These are phyloP conservation scores for Rhodamnia argentea DNA, from an alignment of 345 rosid genomes.

Conservation along the genomic window DNA sequence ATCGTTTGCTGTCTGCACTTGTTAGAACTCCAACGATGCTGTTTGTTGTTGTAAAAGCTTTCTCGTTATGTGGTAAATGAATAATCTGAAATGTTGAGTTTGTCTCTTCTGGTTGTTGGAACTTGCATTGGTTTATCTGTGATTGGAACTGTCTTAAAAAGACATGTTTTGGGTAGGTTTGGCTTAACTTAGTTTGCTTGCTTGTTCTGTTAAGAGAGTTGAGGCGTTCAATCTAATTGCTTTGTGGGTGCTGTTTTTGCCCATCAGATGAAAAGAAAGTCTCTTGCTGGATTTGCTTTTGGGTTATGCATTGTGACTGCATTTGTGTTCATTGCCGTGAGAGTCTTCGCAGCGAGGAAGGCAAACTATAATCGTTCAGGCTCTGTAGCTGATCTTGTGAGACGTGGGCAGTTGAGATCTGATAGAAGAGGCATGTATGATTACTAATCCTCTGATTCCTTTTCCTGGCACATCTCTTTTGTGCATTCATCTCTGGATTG, in stretches of 20 bases:
- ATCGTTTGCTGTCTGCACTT: background rate
- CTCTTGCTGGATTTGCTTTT: constrained; percentile 22
- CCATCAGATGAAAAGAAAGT: constrained; percentile 31
- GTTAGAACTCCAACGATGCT: background rate
- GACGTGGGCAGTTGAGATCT: constrained; percentile 93
- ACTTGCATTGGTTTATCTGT: background rate
- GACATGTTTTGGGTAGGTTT: background rate
- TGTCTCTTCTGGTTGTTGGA: background rate
- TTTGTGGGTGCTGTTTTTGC: background rate
- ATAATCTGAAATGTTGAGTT: background rate
- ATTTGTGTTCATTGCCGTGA: constrained; percentile 32
- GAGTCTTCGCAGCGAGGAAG: constrained; percentile 34
- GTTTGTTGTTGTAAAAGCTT: background rate
- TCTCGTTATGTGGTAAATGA: background rate
- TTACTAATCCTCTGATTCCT: constrained; percentile 11
- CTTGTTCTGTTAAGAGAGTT: background rate
- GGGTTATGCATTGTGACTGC: constrained; percentile 48
- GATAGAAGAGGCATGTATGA: constrained; percentile 99
- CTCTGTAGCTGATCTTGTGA: constrained; percentile 88
- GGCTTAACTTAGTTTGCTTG: background rate
- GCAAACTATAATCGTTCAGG: constrained; percentile 42
- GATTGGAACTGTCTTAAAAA: background rate
- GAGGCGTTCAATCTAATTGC: background rate
- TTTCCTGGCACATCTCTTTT: background rate
- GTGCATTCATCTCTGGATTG: background rate